Evolutionary conservation across 2,329 filamentous ascomycete species (phyloP).

Genomic region (Bipolaris oryzae): DNA sequence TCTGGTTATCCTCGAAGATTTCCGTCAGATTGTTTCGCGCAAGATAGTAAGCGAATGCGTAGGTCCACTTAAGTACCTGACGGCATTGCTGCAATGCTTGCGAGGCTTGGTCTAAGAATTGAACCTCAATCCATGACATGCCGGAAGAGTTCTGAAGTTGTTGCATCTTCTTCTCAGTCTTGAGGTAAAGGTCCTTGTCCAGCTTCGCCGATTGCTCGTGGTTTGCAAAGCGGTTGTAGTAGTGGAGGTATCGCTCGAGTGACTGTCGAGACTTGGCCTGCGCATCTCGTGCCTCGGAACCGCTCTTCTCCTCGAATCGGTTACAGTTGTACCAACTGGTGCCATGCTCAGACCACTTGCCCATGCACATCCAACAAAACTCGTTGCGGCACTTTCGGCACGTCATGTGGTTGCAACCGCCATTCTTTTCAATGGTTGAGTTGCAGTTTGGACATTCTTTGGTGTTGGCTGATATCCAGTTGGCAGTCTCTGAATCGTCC

Average conservation of each 20-base stretch:
- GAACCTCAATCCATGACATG: slow-evolving; percentile 99
- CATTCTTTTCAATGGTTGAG: slow-evolving; percentile 99
- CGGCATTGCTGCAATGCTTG: slow-evolving; percentile 94
- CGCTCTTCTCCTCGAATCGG: slow-evolving; percentile 94
- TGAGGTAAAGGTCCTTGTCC: slow-evolving; percentile 92
- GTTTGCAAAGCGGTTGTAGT: slow-evolving; percentile 99
- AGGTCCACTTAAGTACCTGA: slow-evolving; percentile 99
- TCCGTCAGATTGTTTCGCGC: slow-evolving; percentile 92
- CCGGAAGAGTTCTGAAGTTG: slow-evolving; percentile 90
- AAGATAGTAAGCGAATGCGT: slow-evolving; percentile 98
- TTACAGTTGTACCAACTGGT: slow-evolving; percentile 99
- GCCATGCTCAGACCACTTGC: slow-evolving; percentile 95
- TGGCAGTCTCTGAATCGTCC: slow-evolving; percentile 96
- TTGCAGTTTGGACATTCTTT: slow-evolving; percentile 97
- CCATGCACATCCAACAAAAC: slow-evolving; percentile 99
- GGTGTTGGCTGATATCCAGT: slow-evolving; percentile 99
- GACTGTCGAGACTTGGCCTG: slow-evolving; percentile 90
- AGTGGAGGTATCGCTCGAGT: slow-evolving; percentile 94
- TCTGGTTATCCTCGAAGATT: slow-evolving; percentile 99
- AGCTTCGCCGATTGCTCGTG: slow-evolving; percentile 97
- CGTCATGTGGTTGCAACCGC: slow-evolving; percentile 97
- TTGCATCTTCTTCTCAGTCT: slow-evolving; percentile 99
- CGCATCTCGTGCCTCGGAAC: slow-evolving; percentile 84
- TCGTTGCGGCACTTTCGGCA: slow-evolving; percentile 95
- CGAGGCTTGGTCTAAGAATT: slow-evolving; percentile 92